Evolutionary conservation across 345 rosid species (phyloP), one percentile per base, ranked within the genome.

Genomic region (Moringa oleifera): DNA sequence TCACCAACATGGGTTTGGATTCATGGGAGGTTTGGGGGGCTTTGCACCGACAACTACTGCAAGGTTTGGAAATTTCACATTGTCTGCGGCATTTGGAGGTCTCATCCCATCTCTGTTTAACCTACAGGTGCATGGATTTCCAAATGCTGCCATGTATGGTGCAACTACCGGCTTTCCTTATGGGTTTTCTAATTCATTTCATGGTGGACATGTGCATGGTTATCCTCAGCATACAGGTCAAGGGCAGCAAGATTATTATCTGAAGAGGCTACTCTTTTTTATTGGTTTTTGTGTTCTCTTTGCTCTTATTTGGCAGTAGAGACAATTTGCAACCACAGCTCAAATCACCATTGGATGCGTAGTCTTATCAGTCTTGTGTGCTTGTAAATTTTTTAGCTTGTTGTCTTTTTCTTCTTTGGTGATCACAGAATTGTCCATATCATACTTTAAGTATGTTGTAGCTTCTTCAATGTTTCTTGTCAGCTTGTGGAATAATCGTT

Each of bases 71-170:
- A 91, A 85, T 68, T 90, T 90, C 57, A 86, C 97, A 0, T 68
- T 90, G 9, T 86, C 96, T 59, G 82, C 95, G 0, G 89, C 90
- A 21, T 86, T 94, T 74, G 97, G 96, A 20, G 97, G 96, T 67
- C 84, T 94, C 52, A 74, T 91, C 64, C 95, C 97, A 53, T 85
- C 97, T 0, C 64, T 91, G 25, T 86, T 87, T 62, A 94, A 94
- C 62, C 84, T 91, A 65, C 92, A 86, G 61, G 76, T 85, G 72
- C 91, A 94, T 58, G 97, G 97, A 8, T 87, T 82, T 74, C 97
- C 92, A 52, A 85, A 85, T 74, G 74, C 89, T 31, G 66, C 91
- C 23, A 81, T 94, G 86, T 88, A 81, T 67, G 96, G 97, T 63
- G 67, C 86, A 15, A 71, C 95, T 58, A 71, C 90, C 66, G 89